Conservation (phyloP, 345 rosid species). For the Gossypium sturtianum region DNA sequence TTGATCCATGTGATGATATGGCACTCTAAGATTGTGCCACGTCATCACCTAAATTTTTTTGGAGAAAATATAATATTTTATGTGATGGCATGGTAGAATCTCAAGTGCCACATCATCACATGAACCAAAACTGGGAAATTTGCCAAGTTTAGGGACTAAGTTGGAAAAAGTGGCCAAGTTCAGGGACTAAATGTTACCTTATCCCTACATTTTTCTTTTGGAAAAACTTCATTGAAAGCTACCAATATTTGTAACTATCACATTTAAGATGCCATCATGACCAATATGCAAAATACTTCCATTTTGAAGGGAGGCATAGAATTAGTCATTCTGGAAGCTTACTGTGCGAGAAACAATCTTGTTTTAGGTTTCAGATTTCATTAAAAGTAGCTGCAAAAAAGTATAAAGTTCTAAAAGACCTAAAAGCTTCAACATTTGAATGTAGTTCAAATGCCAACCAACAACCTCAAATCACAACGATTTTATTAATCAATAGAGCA, state of each 20-base stretch:
- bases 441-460: neutral
- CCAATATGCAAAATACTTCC: neutral
- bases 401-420: neutral
- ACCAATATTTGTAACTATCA: neutral
- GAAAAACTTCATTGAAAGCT: constrained; percentile 10
- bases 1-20: too few species aligned
- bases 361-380: neutral
- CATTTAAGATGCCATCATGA: constrained; percentile 6
- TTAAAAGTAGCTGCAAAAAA: too few species aligned
- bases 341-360: neutral
- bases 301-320: constrained; percentile 4
- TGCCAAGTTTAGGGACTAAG: too few species aligned
- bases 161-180: too few species aligned
- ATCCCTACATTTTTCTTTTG: neutral
- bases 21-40: too few species aligned
- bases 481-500: constrained; percentile 19
- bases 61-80: too few species aligned
- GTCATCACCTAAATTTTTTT: too few species aligned
- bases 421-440: neutral
- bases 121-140: too few species aligned
- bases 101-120: too few species aligned
- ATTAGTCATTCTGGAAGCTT: neutral
- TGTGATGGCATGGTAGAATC: too few species aligned
- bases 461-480: constrained; percentile 8
- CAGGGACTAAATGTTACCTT: too few species aligned